Evolutionary conservation across 169 alveolate species (phyloP).

Genomic region (Plasmodium vinckei): DNA sequence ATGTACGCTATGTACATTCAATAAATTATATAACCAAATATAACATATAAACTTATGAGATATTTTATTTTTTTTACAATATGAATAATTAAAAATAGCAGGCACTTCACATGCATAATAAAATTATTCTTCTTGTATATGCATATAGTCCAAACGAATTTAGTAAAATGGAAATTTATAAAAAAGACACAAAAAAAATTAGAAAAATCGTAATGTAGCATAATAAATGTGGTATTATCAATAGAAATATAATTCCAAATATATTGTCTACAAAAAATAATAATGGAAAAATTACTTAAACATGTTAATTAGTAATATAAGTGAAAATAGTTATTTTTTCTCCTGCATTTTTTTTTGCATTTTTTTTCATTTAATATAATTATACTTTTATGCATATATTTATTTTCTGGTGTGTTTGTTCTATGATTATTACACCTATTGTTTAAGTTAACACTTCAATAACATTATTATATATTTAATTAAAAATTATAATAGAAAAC

Average conservation of each 20-base stretch:
- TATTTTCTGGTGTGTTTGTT: neutral
- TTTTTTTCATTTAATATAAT: conserved; percentile 10
- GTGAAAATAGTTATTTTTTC: neutral
- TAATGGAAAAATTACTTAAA: neutral
- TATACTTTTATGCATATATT: conserved; percentile 1
- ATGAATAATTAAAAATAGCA: neutral
- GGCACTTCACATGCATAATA: conserved; percentile 62
- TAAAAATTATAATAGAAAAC: no score
- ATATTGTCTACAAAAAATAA: neutral
- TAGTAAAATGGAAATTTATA: conserved; percentile 1
- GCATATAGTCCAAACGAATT: neutral
- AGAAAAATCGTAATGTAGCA: neutral
- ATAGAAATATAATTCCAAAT: neutral
- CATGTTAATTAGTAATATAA: neutral
- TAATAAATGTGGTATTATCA: neutral
- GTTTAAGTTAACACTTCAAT: neutral
- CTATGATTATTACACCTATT: neutral
- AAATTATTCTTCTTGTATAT: neutral
- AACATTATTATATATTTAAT: no score
- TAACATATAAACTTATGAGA: neutral
- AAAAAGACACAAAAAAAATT: conserved; percentile 9
- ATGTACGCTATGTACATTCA: conserved; percentile 4
- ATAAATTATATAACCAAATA: neutral
- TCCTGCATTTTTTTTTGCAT: neutral
- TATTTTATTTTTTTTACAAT: conserved; percentile 5